These are phyloP conservation scores for Talaromyces adpressus DNA, from an alignment of 495 filamentous ascomycete genomes.

Conservation along the genomic window DNA sequence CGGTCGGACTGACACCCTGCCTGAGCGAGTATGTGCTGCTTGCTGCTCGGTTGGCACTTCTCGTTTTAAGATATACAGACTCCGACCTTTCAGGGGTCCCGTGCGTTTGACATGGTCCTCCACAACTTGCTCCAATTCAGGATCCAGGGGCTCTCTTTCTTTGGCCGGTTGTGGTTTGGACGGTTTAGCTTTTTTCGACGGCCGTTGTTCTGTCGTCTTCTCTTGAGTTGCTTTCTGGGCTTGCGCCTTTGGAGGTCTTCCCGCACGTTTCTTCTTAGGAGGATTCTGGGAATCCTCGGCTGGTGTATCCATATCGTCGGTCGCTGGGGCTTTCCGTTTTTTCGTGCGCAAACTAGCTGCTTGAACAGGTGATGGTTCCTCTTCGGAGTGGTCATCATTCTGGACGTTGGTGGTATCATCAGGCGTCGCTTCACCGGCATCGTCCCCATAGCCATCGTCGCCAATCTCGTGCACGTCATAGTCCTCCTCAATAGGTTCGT, in stretches of 20 bases:
- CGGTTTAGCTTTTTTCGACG: conserved; percentile 29
- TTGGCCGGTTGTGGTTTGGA: conserved; percentile 12
- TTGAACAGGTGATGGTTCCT: conserved; percentile 28
- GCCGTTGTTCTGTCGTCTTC: conserved; percentile 20
- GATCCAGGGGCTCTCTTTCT: conserved; percentile 15
- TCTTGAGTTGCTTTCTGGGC: conserved; percentile 12
- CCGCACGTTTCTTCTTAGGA: conserved; percentile 19
- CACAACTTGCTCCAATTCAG: conserved; percentile 33
- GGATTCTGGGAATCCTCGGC: conserved; percentile 14
- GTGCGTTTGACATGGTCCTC: conserved; percentile 37
- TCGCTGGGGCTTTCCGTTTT: conserved; percentile 5
- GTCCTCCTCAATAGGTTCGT: conserved; percentile 22
- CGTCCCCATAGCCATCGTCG: conserved; percentile 11
- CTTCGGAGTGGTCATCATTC: conserved; percentile 40
- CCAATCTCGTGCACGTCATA: conserved; percentile 16
- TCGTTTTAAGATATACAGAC: conserved; percentile 63
- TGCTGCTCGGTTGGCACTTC: conserved; percentile 51
- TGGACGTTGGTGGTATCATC: neutral
- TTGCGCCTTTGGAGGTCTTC: conserved; percentile 26
- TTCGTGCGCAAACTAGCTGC: conserved; percentile 11
- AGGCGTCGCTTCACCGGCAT: neutral
- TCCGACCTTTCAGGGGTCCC: conserved; percentile 46
- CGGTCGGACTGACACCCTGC: conserved; percentile 59
- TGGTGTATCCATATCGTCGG: conserved; percentile 11
- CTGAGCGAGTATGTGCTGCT: conserved; percentile 46